Conservation (phyloP, 768 basidiomycete species). For the Kwoniella shandongensis region DNA sequence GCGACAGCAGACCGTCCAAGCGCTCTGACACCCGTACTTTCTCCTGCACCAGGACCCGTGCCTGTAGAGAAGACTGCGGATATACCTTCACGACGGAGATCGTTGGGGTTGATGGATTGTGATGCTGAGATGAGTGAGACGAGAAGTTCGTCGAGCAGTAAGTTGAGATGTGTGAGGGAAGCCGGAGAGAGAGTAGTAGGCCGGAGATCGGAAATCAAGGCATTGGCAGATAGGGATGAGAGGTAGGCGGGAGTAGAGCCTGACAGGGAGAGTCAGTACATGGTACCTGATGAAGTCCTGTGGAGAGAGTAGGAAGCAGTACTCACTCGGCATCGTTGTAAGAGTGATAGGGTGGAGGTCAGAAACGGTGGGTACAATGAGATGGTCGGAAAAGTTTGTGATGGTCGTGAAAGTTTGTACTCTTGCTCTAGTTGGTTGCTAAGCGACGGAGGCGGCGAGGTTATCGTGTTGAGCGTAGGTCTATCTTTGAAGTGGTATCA, state of each 20-base stretch:
- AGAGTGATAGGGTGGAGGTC: too few relatives aligned
- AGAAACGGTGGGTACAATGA: too few relatives aligned
- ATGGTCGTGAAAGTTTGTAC: too few relatives aligned
- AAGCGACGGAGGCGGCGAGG: too few relatives aligned
- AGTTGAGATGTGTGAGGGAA: constrained; percentile 61
- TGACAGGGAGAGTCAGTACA: too few relatives aligned
- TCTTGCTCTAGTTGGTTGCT: too few relatives aligned
- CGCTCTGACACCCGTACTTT: constrained; percentile 51
- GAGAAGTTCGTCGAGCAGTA: constrained; percentile 51
- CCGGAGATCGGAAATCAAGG: constrained; percentile 86
- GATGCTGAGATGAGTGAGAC: constrained; percentile 29
- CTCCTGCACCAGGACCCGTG: constrained; percentile 9
- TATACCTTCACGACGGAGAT: constrained; percentile 42
- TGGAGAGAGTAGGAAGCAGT: too few relatives aligned
- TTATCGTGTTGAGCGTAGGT: too few relatives aligned
- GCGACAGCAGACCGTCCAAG: constrained; percentile 88
- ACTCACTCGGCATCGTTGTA: too few relatives aligned
- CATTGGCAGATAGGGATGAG: constrained; percentile 78
- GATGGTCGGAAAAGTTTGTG: too few relatives aligned
- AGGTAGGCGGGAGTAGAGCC: constrained; percentile 66
- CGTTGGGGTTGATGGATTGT: constrained; percentile 42
- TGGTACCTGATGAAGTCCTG: too few relatives aligned
- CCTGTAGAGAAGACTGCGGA: constrained; percentile 40
- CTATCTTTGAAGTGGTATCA: too few relatives aligned
- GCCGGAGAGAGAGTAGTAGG: constrained; percentile 80